Evolutionary conservation across 202 grass and related monocot species (phyloP).

Genomic region (Hordeum pubiflorum): DNA sequence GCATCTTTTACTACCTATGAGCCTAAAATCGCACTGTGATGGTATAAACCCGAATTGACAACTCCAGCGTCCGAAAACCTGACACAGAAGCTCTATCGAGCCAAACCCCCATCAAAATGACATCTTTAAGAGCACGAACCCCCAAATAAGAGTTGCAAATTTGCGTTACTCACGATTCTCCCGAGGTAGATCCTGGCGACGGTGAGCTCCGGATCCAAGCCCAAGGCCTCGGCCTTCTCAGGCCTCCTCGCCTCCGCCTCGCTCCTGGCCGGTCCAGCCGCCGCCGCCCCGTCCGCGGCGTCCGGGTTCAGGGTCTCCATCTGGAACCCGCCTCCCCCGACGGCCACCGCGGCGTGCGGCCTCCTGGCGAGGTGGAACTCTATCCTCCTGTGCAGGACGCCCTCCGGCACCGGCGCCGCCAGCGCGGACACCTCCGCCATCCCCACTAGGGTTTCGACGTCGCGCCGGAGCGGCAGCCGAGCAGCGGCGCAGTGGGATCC

Average conservation of each 20-base stretch:
- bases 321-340: conserved; percentile 39
- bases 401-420: conserved; percentile 24
- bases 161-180: conserved; percentile 62
- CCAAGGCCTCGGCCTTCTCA: conserved; percentile 36
- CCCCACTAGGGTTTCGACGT: conserved; percentile 18
- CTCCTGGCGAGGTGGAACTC: conserved; percentile 57
- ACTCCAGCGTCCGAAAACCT: background rate
- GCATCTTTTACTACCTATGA: background rate
- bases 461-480: background rate
- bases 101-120: conserved; percentile 13
- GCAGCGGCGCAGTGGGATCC: background rate
- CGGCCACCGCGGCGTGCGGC: conserved; percentile 19
- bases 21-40: background rate
- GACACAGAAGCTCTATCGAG: background rate
- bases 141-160: background rate
- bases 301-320: conserved; percentile 72
- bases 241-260: conserved; percentile 22
- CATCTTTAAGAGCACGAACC: conserved; percentile 1
- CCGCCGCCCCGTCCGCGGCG: background rate
- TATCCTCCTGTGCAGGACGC: conserved; percentile 49
- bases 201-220: conserved; percentile 58
- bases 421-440: conserved; percentile 38
- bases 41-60: background rate
- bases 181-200: conserved; percentile 65
- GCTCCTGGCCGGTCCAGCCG: conserved; percentile 12